Base-by-base conservation (phyloP, 2,329 filamentous ascomycete species). In the Hypoxylon sp. region DNA sequence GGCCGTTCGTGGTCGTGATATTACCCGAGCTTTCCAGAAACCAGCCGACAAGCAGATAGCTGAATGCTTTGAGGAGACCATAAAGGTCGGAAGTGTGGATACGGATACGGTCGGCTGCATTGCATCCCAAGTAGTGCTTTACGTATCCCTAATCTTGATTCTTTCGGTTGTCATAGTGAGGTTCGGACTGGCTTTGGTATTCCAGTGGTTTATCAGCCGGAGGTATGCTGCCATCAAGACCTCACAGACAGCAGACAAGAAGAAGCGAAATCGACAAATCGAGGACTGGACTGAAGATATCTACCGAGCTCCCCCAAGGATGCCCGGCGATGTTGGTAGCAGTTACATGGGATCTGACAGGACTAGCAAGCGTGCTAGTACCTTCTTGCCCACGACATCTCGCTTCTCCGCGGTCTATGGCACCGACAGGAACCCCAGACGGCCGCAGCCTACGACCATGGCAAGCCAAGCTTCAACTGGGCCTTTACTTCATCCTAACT, bases 241-340 rank as follows among this genome's bases (percentile, higher is more conserved):
- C 0, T 95, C 93, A 2, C 91, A 97, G 79, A 90, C 89, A 14
- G 90, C 91, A 4, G 89, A 96, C 78, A 89, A 91, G 72, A 94
- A 95, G 79, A 92, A 94, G 81, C 90, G 96, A 65, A 92, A 94
- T 73, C 90, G 92, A 74, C 94, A 98, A 82, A 99, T 99, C 72
- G 96, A 99, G 80, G 95, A 98, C 75, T 99, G 96, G 96, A 92
- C 91, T 13, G 93, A 98, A 72, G 96, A 99, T 77, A 99, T 99
- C 75, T 98, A 99, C 80, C 92, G 94, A 47, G 92, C 95, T 3
- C 94, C 94, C 24, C 90, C 92, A 60, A 92, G 94, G 72, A 85
- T 98, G 70, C 88, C 91, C 3, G 96, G 90, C 17, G 89, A 97
- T 74, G 83, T 91, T 46, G 87, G 88, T 65, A 91, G 88, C 76